A percentile compares a stretch with the other conserved stretches of the same genome.
Evolutionary conservation across 805 yeast genomes (phyloP).

Genomic region (Starmerella potacharoeniae): DNA sequence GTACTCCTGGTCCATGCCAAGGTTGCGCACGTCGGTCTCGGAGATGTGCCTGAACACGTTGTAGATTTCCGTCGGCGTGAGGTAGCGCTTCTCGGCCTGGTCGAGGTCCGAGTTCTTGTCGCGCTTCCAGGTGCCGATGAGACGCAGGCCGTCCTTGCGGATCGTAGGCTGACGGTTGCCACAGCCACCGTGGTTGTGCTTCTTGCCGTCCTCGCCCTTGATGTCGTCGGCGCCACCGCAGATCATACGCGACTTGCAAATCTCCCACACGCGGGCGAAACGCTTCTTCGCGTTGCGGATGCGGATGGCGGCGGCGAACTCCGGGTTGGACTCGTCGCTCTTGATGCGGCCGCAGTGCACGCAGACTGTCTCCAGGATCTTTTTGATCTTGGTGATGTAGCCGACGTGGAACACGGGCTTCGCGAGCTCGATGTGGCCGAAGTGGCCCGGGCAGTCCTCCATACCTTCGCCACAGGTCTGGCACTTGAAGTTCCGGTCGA

Average conservation of each 20-base stretch:
- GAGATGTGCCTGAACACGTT: conserved; percentile 87
- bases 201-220: conserved; percentile 45
- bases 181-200: conserved; percentile 75
- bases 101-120: conserved; percentile 73
- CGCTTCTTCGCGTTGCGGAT: conserved; percentile 92
- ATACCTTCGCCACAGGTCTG: conserved; percentile 99
- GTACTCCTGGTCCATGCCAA: conserved; percentile 91
- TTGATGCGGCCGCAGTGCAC: conserved; percentile 96
- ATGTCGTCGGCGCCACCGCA: conserved; percentile 67
- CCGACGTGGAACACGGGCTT: conserved; percentile 97
- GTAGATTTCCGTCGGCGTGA: conserved; percentile 79
- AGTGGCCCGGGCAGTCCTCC: conserved; percentile 99
- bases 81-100: conserved; percentile 82
- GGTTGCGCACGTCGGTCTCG: conserved; percentile 61
- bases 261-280: conserved; percentile 91
- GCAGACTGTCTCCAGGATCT: conserved; percentile 91
- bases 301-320: conserved; percentile 76
- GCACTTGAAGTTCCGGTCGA: conserved; percentile 94
- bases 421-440: conserved; percentile 96
- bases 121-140: conserved; percentile 98
- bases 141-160: conserved; percentile 88
- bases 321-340: conserved; percentile 69
- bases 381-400: conserved; percentile 83
- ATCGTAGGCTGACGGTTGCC: conserved; percentile 94
- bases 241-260: conserved; percentile 83